phyloP scores from a whole-genome alignment of 176 grass and related monocot genomes.

The Puya raimondii region DNA sequence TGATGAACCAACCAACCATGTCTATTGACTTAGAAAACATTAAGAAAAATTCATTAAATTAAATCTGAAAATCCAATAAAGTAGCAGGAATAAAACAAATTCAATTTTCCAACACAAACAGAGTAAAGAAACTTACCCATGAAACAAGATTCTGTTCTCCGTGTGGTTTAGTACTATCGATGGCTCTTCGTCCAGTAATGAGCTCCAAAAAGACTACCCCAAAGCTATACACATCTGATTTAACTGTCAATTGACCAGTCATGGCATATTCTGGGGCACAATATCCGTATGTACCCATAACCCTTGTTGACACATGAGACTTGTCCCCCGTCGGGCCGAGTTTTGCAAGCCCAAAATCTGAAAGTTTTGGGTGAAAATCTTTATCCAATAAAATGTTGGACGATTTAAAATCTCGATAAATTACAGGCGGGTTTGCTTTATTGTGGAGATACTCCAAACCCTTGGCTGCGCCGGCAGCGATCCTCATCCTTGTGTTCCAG shows the following conservation, averaged over 20 bases:
- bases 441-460: slow-evolving; percentile 92
- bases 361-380: slow-evolving; percentile 73
- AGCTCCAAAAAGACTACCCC: slow-evolving; percentile 16
- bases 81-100: neutral
- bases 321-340: slow-evolving; percentile 86
- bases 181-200: slow-evolving; percentile 9
- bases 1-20: too few relatives aligned
- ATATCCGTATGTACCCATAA: slow-evolving; percentile 54
- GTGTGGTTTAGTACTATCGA: slow-evolving; percentile 10
- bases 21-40: too few relatives aligned
- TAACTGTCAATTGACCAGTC: slow-evolving; percentile 18
- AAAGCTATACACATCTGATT: slow-evolving; percentile 21
- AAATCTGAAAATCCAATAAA: neutral
- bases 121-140: slow-evolving; percentile 9
- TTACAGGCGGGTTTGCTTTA: slow-evolving; percentile 70
- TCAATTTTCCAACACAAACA: neutral
- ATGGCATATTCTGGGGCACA: slow-evolving; percentile 22
- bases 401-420: slow-evolving; percentile 93
- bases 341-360: slow-evolving; percentile 92
- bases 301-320: slow-evolving; percentile 92
- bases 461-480: slow-evolving; percentile 81
- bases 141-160: slow-evolving; percentile 20
- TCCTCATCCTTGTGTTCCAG: slow-evolving; percentile 91
- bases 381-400: slow-evolving; percentile 80
- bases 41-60: neutral